Evolutionary conservation across 2,329 filamentous ascomycete genomes (phyloP), one percentile per base, ranked within the genome.

Genomic region (Waltergamsia citrina): DNA sequence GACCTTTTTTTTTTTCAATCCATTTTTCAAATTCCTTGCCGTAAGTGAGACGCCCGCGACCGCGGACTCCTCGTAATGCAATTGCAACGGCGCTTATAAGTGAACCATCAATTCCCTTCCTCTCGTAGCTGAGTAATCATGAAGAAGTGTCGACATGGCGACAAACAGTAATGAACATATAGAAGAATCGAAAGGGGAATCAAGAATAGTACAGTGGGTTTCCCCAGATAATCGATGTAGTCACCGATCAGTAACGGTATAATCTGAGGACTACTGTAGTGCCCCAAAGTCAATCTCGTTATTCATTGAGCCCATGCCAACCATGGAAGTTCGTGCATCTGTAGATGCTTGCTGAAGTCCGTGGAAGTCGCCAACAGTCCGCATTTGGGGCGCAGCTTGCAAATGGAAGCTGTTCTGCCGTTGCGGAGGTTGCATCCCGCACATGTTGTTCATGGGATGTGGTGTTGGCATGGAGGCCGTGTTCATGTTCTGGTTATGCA

Each of bases 311-410:
- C 43, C 46, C 34, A 58, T 48, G 9, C 43, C 49, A 10, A 47
- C 38, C 35, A 57, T 46, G 9, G 38, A 6, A 12, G 27, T 11
- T 30, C 27, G n/a, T 29, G 36, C 12, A 35, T 37, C 27, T 67
- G 65, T 1, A 61, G 54, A 34, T 59, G 62, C 9, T 58, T 56
- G 25, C 37, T 69, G 67, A 3, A 72, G 43, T 2, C 61, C 59
- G 18, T 71, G 67, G 33, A 70, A 73, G 32, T 70, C 66, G 4
- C 59, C 44, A 2, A 48, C 41, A 12, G 43, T 40, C 10, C 43
- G 41, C 43, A 51, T 42, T 11, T 52, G 46, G 3, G 46, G 45
- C 3, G 47, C 38, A 19, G 50, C 34, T 16, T 45, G 46, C 32
- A 61, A 45, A 12, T 52, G 52, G 31, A 57, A 59, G 35, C 44